Evolutionary conservation across 352 stramenopile genomes (phyloP).

Genomic region (Phytopythium helicoides): DNA sequence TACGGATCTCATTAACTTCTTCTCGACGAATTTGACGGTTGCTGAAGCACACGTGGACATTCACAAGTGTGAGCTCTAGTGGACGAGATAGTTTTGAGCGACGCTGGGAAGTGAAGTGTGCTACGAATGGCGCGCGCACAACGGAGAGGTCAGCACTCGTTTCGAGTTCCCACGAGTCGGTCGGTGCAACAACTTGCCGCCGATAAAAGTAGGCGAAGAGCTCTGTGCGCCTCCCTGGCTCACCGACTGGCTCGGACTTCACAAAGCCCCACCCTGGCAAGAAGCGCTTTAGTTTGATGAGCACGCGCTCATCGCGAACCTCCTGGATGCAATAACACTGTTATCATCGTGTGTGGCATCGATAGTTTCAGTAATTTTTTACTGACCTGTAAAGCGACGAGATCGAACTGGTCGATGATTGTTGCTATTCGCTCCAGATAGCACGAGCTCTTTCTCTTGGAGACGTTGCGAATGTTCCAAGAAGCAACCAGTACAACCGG

Average conservation of each 20-base stretch:
- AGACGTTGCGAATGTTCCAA: slow-evolving; percentile 80
- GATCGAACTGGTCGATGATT: slow-evolving; percentile 55
- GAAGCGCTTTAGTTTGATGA: slow-evolving; percentile 54
- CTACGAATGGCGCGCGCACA: slow-evolving; percentile 40
- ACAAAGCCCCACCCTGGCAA: slow-evolving; percentile 60
- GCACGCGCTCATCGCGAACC: slow-evolving; percentile 55
- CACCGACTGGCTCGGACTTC: slow-evolving; percentile 39
- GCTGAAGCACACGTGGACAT: slow-evolving; percentile 50
- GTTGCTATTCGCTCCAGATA: slow-evolving; percentile 45
- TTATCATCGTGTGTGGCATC: too few species aligned
- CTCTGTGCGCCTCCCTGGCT: slow-evolving; percentile 21
- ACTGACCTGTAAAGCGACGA: slow-evolving; percentile 52
- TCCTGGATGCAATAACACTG: slow-evolving; percentile 27
- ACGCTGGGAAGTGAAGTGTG: slow-evolving; percentile 26
- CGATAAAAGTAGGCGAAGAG: slow-evolving; percentile 60
- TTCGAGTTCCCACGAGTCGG: slow-evolving; percentile 22
- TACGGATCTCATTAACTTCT: slow-evolving; percentile 40
- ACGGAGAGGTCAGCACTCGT: slow-evolving; percentile 16
- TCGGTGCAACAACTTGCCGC: slow-evolving; percentile 20
- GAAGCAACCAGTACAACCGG: slow-evolving; percentile 46
- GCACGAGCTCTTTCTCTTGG: slow-evolving; percentile 31
- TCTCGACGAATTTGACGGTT: slow-evolving; percentile 17
- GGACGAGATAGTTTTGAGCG: slow-evolving; percentile 6
- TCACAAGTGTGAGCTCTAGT: slow-evolving; percentile 44
- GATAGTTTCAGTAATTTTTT: neutral